These are phyloP conservation scores for Canna indica DNA, from an alignment of 176 grass and related monocot species.

Conservation along the genomic window DNA sequence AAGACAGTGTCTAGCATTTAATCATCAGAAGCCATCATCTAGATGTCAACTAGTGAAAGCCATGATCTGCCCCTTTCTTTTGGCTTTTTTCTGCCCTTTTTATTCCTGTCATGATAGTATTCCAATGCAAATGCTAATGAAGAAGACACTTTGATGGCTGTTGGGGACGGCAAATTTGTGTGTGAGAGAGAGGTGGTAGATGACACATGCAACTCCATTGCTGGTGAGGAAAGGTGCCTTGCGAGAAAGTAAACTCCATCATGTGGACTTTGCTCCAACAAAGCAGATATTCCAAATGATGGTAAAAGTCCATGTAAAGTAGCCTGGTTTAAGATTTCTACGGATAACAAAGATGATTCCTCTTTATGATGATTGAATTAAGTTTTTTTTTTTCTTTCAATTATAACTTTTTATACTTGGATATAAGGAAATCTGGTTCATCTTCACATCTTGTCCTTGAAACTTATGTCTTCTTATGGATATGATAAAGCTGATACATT, in stretches of 20 bases:
- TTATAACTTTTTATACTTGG: too few species aligned
- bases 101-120: constrained; percentile 4
- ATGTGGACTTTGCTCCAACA: constrained; percentile 1
- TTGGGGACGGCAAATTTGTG: neutral
- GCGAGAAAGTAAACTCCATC: neutral
- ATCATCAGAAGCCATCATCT: constrained; percentile 2
- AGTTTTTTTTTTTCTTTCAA: neutral
- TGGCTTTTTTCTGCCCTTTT: neutral
- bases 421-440: too few species aligned
- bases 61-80: constrained; percentile 2
- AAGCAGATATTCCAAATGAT: neutral
- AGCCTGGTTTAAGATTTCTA: constrained; percentile 1
- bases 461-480: too few species aligned
- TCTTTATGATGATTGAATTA: neutral
- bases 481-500: too few species aligned
- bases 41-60: neutral
- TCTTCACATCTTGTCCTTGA: too few species aligned
- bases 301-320: constrained; percentile 5
- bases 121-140: neutral
- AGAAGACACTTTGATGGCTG: constrained; percentile 11
- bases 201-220: neutral
- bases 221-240: neutral
- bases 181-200: neutral
- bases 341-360: neutral
- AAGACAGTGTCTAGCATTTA: neutral